Base-by-base conservation (phyloP, 257 asterid species). In the Vinca minor region DNA sequence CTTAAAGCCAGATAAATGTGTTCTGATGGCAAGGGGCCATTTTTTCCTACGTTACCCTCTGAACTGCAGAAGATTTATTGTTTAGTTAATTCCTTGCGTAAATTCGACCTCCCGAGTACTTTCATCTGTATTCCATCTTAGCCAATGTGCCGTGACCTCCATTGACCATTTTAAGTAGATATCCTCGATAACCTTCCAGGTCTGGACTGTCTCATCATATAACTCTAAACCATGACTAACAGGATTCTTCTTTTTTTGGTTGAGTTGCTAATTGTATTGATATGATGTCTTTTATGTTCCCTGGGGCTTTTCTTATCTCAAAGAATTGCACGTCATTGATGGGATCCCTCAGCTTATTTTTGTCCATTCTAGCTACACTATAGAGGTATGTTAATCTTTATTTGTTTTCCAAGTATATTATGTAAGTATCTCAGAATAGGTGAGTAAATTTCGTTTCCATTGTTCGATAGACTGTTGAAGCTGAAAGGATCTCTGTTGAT, bases 401-500 rank as follows among this genome's bases (percentile, higher is more conserved):
- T 28, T 63, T 54, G 48, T 42, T 45, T 4, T 29, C 41, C 20
- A 47, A 2, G 34, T 42, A 39, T 45, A 11, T 73, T 46, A n/a
- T 61, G 54, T 41, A 57, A 73, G 67, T 56, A 57, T 28, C 46
- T 39, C 28, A 64, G 62, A 63, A 32, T 59, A 35, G 54, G 59
- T 63, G 35, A 26, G 26, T 47, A 48, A 68, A 50, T 63, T 20
- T 14, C 54, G 56, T 60, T 45, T 62, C 15, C 20, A 4, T 75
- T 64, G 58, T 65, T 77, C 69, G 18, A n/a, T 39, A 92, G 98
- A 92, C 98, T 14, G 98, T 92, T 57, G 98, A 92, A 84, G 98
- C 98, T 64, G 98, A 92, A 78, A 71, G 96, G 67, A 92, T 92
- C 66, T 92, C 98, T 21, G 96, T 92, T 59, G 98, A 92, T 78